Evolutionary conservation across 2,329 filamentous ascomycete genomes (phyloP).

Genomic region (Aspergillus alliaceus): DNA sequence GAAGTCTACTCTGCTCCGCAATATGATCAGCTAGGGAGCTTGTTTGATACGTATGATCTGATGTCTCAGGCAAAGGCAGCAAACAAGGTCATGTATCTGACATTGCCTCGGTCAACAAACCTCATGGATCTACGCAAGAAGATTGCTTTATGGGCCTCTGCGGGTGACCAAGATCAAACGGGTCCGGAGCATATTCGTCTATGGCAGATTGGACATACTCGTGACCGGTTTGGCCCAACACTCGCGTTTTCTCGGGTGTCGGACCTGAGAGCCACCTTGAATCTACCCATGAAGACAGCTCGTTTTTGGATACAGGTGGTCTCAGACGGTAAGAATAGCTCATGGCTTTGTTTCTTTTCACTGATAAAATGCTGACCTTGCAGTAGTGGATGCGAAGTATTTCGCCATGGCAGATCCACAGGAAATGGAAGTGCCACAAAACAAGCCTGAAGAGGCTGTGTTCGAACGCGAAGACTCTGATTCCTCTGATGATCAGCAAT

Average conservation of each 20-base stretch:
- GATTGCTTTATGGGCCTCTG: slow-evolving; percentile 33
- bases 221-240: slow-evolving; percentile 32
- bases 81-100: slow-evolving; percentile 37
- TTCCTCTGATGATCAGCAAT: slow-evolving; percentile 20
- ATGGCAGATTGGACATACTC: slow-evolving; percentile 41
- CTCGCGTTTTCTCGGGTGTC: slow-evolving; percentile 36
- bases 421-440: slow-evolving; percentile 18
- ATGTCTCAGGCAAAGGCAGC: slow-evolving; percentile 39
- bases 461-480: slow-evolving; percentile 28
- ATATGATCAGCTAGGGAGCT: slow-evolving; percentile 34
- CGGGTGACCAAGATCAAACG: slow-evolving; percentile 19
- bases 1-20: slow-evolving; percentile 41
- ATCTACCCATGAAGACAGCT: slow-evolving; percentile 25
- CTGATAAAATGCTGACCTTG: slow-evolving; percentile 12
- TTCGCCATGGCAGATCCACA: slow-evolving; percentile 38
- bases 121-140: slow-evolving; percentile 39
- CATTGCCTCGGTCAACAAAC: slow-evolving; percentile 32
- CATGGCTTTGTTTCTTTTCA: too few relatives aligned
- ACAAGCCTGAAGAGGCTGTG: slow-evolving; percentile 32
- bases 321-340: slow-evolving; percentile 37
- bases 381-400: slow-evolving; percentile 33
- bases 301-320: slow-evolving; percentile 43
- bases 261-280: slow-evolving; percentile 30
- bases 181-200: slow-evolving; percentile 38
- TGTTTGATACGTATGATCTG: slow-evolving; percentile 47